Evolutionary conservation across 2,329 filamentous ascomycete genomes (phyloP).

Genomic region (Scedosporium minutisporum): DNA sequence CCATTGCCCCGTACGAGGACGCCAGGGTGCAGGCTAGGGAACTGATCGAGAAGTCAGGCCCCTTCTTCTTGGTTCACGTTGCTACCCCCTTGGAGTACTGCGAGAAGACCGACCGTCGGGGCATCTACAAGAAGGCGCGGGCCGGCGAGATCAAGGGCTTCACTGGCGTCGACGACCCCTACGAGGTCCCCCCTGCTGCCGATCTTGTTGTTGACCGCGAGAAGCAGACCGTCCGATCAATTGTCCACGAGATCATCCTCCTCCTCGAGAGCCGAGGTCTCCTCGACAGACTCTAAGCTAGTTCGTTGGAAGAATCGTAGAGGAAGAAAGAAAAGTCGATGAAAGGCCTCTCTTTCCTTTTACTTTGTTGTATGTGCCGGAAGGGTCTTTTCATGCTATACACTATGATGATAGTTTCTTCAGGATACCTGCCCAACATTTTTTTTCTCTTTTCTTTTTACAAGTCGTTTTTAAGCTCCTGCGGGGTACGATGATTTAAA

Average conservation of each 20-base stretch:
- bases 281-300: slow-evolving; percentile 55
- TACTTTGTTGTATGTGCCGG: not conserved
- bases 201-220: slow-evolving; percentile 77
- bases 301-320: not conserved
- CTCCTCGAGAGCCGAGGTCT: slow-evolving; percentile 83
- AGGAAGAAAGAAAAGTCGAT: not conserved
- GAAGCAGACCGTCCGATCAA: slow-evolving; percentile 81
- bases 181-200: slow-evolving; percentile 73
- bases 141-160: slow-evolving; percentile 93
- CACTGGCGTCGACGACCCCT: slow-evolving; percentile 95
- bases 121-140: slow-evolving; percentile 77
- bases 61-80: slow-evolving; percentile 93
- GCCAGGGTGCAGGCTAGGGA: slow-evolving; percentile 71
- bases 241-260: slow-evolving; percentile 93
- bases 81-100: slow-evolving; percentile 84
- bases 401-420: no score
- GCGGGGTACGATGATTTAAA: not conserved
- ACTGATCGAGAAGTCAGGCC: slow-evolving; percentile 76
- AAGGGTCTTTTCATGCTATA: not conserved
- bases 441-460: not conserved
- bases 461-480: not conserved
- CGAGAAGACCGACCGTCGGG: slow-evolving; percentile 90
- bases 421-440: not conserved
- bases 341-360: no score
- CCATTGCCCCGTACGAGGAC: slow-evolving; percentile 85